phyloP scores from a whole-genome alignment of 305 asterid species.

The Striga hermonthica region DNA sequence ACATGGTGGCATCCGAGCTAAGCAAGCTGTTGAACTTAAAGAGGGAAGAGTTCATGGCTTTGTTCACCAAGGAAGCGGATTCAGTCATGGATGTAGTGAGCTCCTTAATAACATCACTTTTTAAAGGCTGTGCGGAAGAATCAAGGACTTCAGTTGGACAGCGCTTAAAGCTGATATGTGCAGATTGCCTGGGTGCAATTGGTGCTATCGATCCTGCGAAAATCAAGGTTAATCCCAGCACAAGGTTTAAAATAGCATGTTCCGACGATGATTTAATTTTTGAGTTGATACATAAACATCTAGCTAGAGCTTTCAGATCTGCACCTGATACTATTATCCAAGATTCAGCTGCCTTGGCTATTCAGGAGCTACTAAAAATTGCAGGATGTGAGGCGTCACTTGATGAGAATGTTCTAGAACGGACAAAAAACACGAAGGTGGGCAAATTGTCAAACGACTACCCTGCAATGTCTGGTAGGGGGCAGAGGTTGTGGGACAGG shows the following conservation, averaged over 20 bases:
- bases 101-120: constrained; percentile 76
- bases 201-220: constrained; percentile 99
- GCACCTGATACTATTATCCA: constrained; percentile 87
- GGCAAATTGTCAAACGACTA: constrained; percentile 41
- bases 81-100: constrained; percentile 71
- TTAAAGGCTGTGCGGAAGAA: constrained; percentile 97
- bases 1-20: constrained; percentile 94
- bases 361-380: constrained; percentile 87
- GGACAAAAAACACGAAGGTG: constrained; percentile 44
- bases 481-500: constrained; percentile 90
- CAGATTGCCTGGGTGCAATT: constrained; percentile 95
- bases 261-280: constrained; percentile 95
- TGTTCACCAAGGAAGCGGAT: constrained; percentile 73
- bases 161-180: constrained; percentile 82
- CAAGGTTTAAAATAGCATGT: constrained; percentile 90
- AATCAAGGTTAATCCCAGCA: constrained; percentile 64
- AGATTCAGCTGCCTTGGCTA: constrained; percentile 95
- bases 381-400: constrained; percentile 90
- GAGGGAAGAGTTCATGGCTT: constrained; percentile 65
- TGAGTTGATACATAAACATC: constrained; percentile 92
- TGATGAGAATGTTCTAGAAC: constrained; percentile 55
- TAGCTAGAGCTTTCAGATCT: constrained; percentile 93
- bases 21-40: constrained; percentile 70
- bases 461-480: constrained; percentile 57
- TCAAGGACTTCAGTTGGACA: constrained; percentile 89